These are phyloP conservation scores for Poa pratensis DNA, from an alignment of 176 grass and related monocot genomes.

Conservation along the genomic window DNA sequence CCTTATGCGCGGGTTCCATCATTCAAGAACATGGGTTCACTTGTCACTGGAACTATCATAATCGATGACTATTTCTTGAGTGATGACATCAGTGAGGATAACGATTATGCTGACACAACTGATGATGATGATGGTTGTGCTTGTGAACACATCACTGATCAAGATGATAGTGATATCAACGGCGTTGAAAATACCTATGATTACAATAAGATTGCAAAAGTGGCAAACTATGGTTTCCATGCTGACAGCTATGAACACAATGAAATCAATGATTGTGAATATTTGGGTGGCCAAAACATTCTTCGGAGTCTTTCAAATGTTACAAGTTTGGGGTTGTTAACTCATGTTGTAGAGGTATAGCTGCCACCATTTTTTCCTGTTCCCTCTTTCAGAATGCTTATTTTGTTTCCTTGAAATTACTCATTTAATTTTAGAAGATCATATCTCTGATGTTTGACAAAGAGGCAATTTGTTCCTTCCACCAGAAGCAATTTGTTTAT, in stretches of 20 bases:
- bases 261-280: not conserved
- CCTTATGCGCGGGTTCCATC: conserved; percentile 4
- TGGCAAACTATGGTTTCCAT: not conserved
- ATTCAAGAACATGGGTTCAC: conserved; percentile 12
- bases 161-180: not conserved
- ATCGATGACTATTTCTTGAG: conserved; percentile 34
- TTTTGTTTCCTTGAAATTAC: not conserved
- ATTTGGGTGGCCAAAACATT: not conserved
- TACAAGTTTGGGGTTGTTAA: conserved; percentile 18
- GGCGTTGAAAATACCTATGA: not conserved
- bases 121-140: not conserved
- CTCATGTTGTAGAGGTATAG: conserved; percentile 12
- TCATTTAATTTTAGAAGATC: not conserved
- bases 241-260: not conserved
- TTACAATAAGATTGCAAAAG: conserved; percentile 17
- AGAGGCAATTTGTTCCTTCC: not conserved
- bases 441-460: not conserved
- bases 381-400: not conserved
- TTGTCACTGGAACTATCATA: conserved; percentile 21
- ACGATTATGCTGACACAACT: conserved; percentile 4
- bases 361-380: not conserved
- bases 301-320: not conserved
- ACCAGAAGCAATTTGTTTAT: not conserved
- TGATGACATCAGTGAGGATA: conserved; percentile 20
- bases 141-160: not conserved